A percentile compares a stretch with the other conserved stretches of the same genome.
Conservation (phyloP, 78 protist species). For the Emiliania huxleyi region DNA sequence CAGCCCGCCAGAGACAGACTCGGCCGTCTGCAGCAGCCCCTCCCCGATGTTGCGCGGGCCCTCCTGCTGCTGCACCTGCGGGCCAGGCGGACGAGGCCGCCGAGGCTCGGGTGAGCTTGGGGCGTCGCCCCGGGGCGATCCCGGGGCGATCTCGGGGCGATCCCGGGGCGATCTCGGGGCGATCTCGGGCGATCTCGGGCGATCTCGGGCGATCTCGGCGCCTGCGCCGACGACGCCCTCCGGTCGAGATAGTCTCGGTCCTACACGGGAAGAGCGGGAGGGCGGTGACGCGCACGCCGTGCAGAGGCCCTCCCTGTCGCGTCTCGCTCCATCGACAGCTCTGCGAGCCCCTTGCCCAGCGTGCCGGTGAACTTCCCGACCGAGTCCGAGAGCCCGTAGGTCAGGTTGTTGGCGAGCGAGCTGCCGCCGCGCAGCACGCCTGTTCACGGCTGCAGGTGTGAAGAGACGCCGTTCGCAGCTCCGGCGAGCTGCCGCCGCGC, state of each 20-base stretch:
- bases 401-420: background rate
- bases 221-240: background rate
- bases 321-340: background rate
- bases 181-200: no score
- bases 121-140: background rate
- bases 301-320: no score
- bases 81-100: no score
- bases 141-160: no score
- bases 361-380: background rate
- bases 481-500: no score
- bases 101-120: background rate
- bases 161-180: no score
- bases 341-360: conserved; percentile 7
- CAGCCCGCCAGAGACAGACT: no score
- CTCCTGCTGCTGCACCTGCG: no score
- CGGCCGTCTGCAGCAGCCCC: background rate
- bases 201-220: background rate
- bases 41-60: background rate
- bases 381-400: background rate
- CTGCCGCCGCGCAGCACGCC: background rate
- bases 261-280: no score
- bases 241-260: background rate
- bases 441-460: no score
- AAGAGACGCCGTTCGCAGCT: no score
- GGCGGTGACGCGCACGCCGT: no score